Evolutionary conservation across 202 grass and related monocot genomes (phyloP).

Genomic region (Carex arenaria): DNA sequence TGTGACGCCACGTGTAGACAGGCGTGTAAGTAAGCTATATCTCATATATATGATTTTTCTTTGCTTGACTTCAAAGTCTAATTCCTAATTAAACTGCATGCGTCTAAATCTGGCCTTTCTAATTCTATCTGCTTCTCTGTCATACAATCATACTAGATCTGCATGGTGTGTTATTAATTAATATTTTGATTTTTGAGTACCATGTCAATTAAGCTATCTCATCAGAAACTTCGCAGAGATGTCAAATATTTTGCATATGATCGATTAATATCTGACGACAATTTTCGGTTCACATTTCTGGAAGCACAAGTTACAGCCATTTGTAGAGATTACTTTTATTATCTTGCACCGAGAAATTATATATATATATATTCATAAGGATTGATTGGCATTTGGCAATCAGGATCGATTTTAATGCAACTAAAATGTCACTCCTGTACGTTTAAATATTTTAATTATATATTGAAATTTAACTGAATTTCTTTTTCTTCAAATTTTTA

Average conservation of each 20-base stretch:
- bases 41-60: not conserved
- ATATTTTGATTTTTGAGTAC: not conserved
- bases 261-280: too few relatives aligned
- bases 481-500: too few relatives aligned
- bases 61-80: constrained; percentile 20
- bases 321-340: not conserved
- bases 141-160: not conserved
- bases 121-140: not conserved
- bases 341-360: not conserved
- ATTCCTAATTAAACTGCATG: not conserved
- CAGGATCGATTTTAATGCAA: too few relatives aligned
- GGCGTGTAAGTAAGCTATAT: not conserved
- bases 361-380: not conserved
- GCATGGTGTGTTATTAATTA: not conserved
- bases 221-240: not conserved
- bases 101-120: constrained; percentile 1
- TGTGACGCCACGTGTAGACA: not conserved
- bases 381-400: not conserved
- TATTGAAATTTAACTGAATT: too few relatives aligned
- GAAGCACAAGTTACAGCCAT: not conserved
- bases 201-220: not conserved
- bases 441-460: too few relatives aligned
- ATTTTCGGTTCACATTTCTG: not conserved
- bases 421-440: too few relatives aligned
- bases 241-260: not conserved